Percentiles rank a stretch among this genome's conserved stretches.
Evolutionary conservation across 192 early-diverging fungal genomes (phyloP).

Genomic region (Gaertneriomyces sp.): DNA sequence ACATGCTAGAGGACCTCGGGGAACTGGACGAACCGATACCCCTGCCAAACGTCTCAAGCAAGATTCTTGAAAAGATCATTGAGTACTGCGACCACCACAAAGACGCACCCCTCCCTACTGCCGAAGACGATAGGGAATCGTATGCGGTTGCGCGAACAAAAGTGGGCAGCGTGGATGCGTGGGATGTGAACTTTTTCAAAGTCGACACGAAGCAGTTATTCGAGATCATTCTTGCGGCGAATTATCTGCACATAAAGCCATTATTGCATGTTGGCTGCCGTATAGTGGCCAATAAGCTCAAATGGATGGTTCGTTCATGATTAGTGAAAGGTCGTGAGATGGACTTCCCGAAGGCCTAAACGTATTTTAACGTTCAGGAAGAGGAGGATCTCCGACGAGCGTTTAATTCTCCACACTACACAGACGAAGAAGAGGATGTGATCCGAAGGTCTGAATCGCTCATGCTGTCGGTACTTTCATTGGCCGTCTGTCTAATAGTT

Average conservation of each 20-base stretch:
- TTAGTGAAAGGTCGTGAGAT: neutral
- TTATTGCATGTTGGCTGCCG: constrained; percentile 96
- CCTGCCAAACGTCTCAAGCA: constrained; percentile 51
- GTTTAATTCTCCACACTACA: constrained; percentile 95
- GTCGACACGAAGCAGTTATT: constrained; percentile 55
- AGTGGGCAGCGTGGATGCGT: constrained; percentile 53
- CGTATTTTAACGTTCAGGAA: constrained; percentile 55
- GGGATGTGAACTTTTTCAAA: constrained; percentile 56
- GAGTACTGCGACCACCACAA: constrained; percentile 58
- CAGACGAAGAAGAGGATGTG: constrained; percentile 92
- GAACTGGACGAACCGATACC: constrained; percentile 59
- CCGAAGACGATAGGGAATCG: constrained; percentile 41
- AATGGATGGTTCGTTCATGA: constrained; percentile 74
- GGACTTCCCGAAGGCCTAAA: too few relatives aligned
- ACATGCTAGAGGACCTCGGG: constrained; percentile 77
- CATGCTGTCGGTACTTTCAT: too few relatives aligned
- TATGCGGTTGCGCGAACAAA: constrained; percentile 25
- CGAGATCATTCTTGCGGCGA: constrained; percentile 71
- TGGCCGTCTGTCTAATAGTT: too few relatives aligned
- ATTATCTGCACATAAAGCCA: constrained; percentile 95
- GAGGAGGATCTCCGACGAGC: constrained; percentile 88
- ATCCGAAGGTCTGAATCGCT: constrained; percentile 36
- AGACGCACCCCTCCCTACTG: constrained; percentile 42
- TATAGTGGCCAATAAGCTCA: constrained; percentile 97
- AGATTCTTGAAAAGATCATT: constrained; percentile 49